Evolutionary conservation across 2,329 filamentous ascomycete genomes (phyloP).

Genomic region (Annulohypoxylon truncatum): DNA sequence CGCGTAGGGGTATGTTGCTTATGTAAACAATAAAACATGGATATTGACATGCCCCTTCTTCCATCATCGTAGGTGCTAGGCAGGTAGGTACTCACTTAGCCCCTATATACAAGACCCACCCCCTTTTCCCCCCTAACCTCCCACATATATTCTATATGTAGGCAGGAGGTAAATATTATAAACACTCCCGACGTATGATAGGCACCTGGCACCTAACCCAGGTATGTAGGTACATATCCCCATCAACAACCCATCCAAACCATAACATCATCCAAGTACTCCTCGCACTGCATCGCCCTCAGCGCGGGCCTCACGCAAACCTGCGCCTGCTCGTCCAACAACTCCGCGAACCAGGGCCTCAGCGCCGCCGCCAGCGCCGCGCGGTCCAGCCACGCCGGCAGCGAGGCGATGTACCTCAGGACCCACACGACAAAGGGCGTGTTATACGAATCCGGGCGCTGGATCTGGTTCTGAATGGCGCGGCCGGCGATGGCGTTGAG

Average conservation of each 20-base stretch:
- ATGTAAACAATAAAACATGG: not conserved
- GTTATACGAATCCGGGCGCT: not conserved
- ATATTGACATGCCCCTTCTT: not conserved
- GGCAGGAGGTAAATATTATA: not conserved
- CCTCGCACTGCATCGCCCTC: conserved; percentile 16
- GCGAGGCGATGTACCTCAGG: conserved; percentile 28
- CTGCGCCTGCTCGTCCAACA: conserved; percentile 28
- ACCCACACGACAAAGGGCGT: not conserved
- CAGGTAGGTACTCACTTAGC: too few species aligned
- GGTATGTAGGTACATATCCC: too few species aligned
- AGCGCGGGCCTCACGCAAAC: conserved; percentile 6
- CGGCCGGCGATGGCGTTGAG: not conserved
- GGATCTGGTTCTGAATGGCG: not conserved
- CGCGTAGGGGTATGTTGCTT: not conserved
- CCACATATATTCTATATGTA: not conserved
- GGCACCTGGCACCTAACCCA: too few species aligned
- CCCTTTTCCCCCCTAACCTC: not conserved
- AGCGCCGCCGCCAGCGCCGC: conserved; percentile 4
- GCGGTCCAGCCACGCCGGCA: conserved; percentile 31
- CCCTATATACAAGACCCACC: not conserved
- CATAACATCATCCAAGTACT: conserved; percentile 26
- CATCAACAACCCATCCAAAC: conserved; percentile 28
- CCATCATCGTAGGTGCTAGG: too few species aligned
- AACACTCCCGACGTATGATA: too few species aligned
- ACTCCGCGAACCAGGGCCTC: conserved; percentile 15